phyloP scores from a whole-genome alignment of 495 filamentous ascomycete genomes.

The Neurospora sp. region DNA sequence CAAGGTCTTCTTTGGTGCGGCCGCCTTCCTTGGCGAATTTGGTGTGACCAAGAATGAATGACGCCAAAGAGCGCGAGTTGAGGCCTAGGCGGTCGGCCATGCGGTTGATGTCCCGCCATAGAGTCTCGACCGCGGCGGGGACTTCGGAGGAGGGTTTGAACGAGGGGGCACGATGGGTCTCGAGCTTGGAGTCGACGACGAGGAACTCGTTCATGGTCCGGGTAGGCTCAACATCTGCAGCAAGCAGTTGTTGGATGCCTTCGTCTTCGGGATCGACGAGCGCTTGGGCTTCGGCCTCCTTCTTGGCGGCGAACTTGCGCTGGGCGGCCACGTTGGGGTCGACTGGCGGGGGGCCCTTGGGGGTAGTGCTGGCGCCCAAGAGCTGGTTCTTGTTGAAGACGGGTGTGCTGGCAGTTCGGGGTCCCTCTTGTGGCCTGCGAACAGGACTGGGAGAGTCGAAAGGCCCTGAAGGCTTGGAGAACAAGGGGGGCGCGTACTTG shows the following conservation, averaged over 20 bases:
- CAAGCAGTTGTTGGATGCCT: constrained; percentile 38
- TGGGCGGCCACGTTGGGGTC: constrained; percentile 31
- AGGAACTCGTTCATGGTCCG: constrained; percentile 51
- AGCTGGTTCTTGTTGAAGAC: constrained; percentile 24
- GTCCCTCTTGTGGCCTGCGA: constrained; percentile 41
- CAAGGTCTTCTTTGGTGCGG: constrained; percentile 48
- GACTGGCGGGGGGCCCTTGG: constrained; percentile 11
- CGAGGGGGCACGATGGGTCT: background rate
- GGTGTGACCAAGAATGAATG: constrained; percentile 58
- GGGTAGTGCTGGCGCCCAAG: constrained; percentile 10
- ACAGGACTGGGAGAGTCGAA: constrained; percentile 72
- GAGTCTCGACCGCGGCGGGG: constrained; percentile 46
- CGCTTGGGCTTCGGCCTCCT: constrained; percentile 37
- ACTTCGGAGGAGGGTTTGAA: constrained; percentile 45
- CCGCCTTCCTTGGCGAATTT: constrained; percentile 38
- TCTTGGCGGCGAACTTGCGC: constrained; percentile 33
- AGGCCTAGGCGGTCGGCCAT: constrained; percentile 92
- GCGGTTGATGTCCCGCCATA: constrained; percentile 88
- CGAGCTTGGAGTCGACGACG: constrained; percentile 17
- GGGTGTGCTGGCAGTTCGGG: constrained; percentile 50
- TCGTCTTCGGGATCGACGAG: constrained; percentile 50
- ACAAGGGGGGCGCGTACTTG: constrained; percentile 37
- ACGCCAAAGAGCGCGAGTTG: constrained; percentile 65
- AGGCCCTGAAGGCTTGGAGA: constrained; percentile 52
- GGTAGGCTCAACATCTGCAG: constrained; percentile 36